These are phyloP conservation scores for Yamadazyma takamatsuzukensis DNA, from an alignment of 805 yeast species.

Conservation along the genomic window DNA sequence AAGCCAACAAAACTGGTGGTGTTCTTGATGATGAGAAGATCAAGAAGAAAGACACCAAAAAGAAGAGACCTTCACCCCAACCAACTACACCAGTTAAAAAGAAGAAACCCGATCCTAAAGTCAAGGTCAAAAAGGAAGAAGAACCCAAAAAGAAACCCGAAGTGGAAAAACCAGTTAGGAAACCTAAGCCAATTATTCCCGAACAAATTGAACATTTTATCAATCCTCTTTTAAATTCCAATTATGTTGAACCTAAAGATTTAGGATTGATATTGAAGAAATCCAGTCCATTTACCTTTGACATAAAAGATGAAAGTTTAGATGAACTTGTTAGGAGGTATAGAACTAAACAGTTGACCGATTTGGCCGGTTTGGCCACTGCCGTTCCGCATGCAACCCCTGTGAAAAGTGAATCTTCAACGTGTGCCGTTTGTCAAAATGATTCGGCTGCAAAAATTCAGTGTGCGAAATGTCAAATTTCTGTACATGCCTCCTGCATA, in stretches of 20 bases:
- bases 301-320: slow-evolving; percentile 1
- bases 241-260: slow-evolving; percentile 17
- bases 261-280: slow-evolving; percentile 10
- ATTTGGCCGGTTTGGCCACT: slow-evolving; percentile 3
- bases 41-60: slow-evolving; percentile 5
- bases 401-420: no score
- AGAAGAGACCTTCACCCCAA: slow-evolving; percentile 4
- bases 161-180: slow-evolving; percentile 3
- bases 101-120: slow-evolving; percentile 5
- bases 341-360: slow-evolving; percentile 5
- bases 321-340: not conserved
- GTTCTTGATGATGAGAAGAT: slow-evolving; percentile 3
- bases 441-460: not conserved
- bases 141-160: slow-evolving; percentile 9
- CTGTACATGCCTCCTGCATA: slow-evolving; percentile 68
- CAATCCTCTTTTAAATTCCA: slow-evolving; percentile 20
- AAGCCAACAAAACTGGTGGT: slow-evolving; percentile 36
- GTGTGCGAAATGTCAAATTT: slow-evolving; percentile 65
- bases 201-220: slow-evolving; percentile 9
- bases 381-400: no score
- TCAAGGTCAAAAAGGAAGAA: slow-evolving; percentile 1
- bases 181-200: slow-evolving; percentile 5
- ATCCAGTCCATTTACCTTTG: not conserved
- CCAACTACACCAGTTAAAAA: slow-evolving; percentile 3
- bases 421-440: not conserved